These are phyloP conservation scores for Paracoccidioides brasiliensis DNA, from an alignment of 2,329 filamentous ascomycete genomes.

Conservation along the genomic window DNA sequence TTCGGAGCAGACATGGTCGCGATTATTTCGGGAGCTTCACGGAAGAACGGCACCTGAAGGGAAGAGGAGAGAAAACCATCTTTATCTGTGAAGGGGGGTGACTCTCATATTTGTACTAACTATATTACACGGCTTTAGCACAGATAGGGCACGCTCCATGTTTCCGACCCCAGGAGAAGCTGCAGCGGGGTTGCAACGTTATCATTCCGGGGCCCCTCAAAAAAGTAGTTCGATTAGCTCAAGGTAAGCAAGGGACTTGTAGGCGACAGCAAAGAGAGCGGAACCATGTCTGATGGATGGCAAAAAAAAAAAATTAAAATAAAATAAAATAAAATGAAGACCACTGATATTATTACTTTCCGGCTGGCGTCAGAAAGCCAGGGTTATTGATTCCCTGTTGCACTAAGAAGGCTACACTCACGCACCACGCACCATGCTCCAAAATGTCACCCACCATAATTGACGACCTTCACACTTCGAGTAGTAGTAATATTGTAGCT, in stretches of 20 bases:
- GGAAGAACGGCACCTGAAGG: not conserved
- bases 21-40: not conserved
- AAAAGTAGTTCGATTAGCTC: not conserved
- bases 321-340: too few species aligned
- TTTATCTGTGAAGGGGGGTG: not conserved
- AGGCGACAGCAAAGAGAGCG: not conserved
- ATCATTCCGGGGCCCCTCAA: not conserved
- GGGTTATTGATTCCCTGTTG: not conserved
- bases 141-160: not conserved
- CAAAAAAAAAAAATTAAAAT: not conserved
- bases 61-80: not conserved
- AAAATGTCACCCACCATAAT: too few species aligned
- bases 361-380: not conserved
- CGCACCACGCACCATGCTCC: too few species aligned
- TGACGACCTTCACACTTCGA: too few species aligned
- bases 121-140: not conserved
- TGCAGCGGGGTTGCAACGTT: not conserved
- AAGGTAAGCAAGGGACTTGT: not conserved
- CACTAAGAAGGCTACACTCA: not conserved
- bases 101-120: not conserved
- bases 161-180: not conserved
- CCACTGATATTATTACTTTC: not conserved
- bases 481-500: too few species aligned
- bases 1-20: not conserved
- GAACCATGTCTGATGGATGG: not conserved